phyloP scores from a whole-genome alignment of 2,329 filamentous ascomycete species.

The Furcasterigmium furcatum region DNA sequence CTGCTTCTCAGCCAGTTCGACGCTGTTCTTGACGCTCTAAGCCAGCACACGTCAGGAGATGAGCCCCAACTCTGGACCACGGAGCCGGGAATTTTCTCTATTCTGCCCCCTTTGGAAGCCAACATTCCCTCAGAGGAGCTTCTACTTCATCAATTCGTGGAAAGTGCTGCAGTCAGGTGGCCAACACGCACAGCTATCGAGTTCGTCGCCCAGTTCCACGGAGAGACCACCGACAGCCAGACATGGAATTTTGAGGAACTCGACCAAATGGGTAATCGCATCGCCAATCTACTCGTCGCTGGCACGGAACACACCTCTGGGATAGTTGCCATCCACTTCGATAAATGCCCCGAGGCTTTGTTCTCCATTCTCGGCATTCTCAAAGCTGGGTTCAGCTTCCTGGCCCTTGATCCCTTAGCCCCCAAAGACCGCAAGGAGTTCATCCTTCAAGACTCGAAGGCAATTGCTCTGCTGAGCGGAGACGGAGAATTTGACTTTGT shows the following conservation, averaged over 20 bases:
- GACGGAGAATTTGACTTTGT: conserved; percentile 25
- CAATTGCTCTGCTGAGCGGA: conserved; percentile 57
- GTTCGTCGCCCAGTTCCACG: conserved; percentile 61
- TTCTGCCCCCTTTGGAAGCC: conserved; percentile 57
- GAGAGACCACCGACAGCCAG: conserved; percentile 38
- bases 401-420: conserved; percentile 75
- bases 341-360: conserved; percentile 82
- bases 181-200: conserved; percentile 70
- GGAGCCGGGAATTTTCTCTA: conserved; percentile 51
- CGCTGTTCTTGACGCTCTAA: conserved; percentile 55
- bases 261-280: conserved; percentile 65
- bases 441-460: conserved; percentile 71
- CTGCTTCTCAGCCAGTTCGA: conserved; percentile 73
- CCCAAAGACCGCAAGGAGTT: conserved; percentile 72
- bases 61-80: conserved; percentile 29
- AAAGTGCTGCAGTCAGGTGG: conserved; percentile 50
- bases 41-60: conserved; percentile 44
- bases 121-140: conserved; percentile 54
- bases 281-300: conserved; percentile 36
- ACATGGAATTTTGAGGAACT: conserved; percentile 76
- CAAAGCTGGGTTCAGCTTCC: conserved; percentile 77
- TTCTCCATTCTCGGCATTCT: conserved; percentile 79
- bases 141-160: conserved; percentile 77
- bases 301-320: background rate
- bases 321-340: conserved; percentile 75